Base-by-base conservation (phyloP, 2,329 filamentous ascomycete genomes). In the Cladosporium colombiae region DNA sequence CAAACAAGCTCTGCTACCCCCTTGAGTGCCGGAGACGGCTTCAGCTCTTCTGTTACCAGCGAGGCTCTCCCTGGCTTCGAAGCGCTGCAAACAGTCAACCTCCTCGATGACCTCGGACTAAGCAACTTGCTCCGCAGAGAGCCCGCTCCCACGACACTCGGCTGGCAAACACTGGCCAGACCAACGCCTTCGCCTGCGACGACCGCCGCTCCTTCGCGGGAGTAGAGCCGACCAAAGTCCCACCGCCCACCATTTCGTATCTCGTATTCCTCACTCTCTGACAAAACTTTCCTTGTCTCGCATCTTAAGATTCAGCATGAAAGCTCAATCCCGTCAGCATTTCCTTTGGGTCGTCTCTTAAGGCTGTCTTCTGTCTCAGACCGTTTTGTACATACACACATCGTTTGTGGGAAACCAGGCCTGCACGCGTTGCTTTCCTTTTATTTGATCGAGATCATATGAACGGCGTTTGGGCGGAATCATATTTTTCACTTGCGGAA, bases 31-130 rank as follows among this genome's bases (percentile, higher is more conserved):
- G 61, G 61, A 13, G 49, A 37, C 6, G 50, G 50, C 13, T 63
- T 63, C 50, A 56, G 50, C 33, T 46, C 50, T n/a, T 56, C 61
- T 5, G 27, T 29, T 13, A 63, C 61, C 10, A 55, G 49, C 29
- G 23, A 63, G n/a, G 61, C 61, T 56, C 31, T 63, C 11, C 50
- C 49, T 29, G 61, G 61, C 25, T 63, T 63, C 50, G 50, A 56
- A n/a, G 35, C 35, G 13, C 29, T 63, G 33, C 21, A 35, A 10
- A 56, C 35, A 5, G 50, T 56, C 33, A 56, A 63, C 37, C 50
- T 63, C 27, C 50, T 56, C 50, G 21, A 25, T 37, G 50, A 63
- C 18, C 61, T 63, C 2, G 61, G 61, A 44, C 4, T 63, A 1
- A n/a, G 25, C 33, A 46, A 11, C 27, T 33, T 63, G 23, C 50